Conservation (phyloP, 164 flowering plant species). For the Berberis thunbergii region DNA sequence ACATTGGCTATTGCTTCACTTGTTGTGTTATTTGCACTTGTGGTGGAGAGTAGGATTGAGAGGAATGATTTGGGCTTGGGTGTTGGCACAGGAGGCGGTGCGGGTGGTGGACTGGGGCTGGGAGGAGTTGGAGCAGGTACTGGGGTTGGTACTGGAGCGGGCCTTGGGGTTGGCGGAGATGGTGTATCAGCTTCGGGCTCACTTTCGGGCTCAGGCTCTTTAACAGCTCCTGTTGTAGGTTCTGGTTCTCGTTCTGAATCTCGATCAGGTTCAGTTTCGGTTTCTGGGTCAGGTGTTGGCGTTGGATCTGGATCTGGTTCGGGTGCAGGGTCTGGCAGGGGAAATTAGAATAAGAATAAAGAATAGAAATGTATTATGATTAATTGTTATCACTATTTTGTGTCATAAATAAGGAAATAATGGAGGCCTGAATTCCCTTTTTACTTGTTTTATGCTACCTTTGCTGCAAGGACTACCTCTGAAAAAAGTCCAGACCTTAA, state of each 20-base stretch:
- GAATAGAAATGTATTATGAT: no score
- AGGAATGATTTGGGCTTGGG: conserved; percentile 19
- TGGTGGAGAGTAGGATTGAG: conserved; percentile 16
- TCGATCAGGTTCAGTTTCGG: conserved; percentile 15
- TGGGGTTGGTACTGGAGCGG: conserved; percentile 6
- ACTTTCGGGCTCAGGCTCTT: conserved; percentile 8
- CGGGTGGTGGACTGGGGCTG: neutral
- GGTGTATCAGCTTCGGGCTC: conserved; percentile 13
- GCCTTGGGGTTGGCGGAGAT: conserved; percentile 8
- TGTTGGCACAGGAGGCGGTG: neutral
- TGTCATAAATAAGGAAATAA: conserved; percentile 5
- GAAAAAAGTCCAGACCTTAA: no score
- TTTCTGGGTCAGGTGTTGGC: conserved; percentile 13
- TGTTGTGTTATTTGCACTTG: conserved; percentile 5
- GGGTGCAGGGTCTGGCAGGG: conserved; percentile 12
- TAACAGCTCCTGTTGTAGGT: conserved; percentile 12
- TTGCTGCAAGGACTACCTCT: no score
- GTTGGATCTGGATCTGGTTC: conserved; percentile 18
- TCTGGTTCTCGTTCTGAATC: conserved; percentile 12
- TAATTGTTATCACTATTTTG: neutral
- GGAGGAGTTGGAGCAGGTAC: neutral
- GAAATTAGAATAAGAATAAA: neutral
- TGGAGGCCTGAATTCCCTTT: neutral
- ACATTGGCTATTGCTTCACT: conserved; percentile 2
- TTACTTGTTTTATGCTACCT: neutral